Evolutionary conservation across 2,329 filamentous ascomycete genomes (phyloP).

Genomic region (Cladosporium sp.): DNA sequence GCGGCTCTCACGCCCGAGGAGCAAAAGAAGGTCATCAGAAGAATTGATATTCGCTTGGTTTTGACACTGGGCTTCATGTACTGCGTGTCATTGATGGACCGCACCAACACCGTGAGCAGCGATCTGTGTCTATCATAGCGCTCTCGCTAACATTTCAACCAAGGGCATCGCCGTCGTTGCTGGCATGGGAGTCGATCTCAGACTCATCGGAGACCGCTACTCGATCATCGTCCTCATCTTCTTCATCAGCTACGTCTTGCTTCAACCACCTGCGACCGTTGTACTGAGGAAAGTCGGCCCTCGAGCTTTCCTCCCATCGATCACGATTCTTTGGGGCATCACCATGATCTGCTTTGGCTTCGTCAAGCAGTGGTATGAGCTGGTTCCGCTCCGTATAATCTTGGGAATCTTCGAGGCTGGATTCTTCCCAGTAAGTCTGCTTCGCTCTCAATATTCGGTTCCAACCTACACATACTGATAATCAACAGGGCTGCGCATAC

Average conservation of each 20-base stretch:
- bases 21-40: constrained; percentile 63
- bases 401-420: constrained; percentile 59
- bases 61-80: constrained; percentile 42
- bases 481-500: constrained; percentile 53
- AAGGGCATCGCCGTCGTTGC: constrained; percentile 33
- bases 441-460: too few relatives aligned
- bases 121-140: neutral
- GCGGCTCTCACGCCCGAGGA: constrained; percentile 54
- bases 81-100: constrained; percentile 32
- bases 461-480: constrained; percentile 4
- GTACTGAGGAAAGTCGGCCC: constrained; percentile 62
- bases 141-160: constrained; percentile 15
- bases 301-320: constrained; percentile 31
- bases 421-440: constrained; percentile 40
- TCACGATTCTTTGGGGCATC: constrained; percentile 54
- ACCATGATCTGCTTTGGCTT: constrained; percentile 65
- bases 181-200: constrained; percentile 32
- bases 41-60: constrained; percentile 59
- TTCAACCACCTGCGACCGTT: constrained; percentile 68
- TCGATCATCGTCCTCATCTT: constrained; percentile 61
- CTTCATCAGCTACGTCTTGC: constrained; percentile 68
- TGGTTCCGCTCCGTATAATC: constrained; percentile 55
- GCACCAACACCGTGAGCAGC: constrained; percentile 23
- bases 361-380: constrained; percentile 46
- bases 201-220: constrained; percentile 27